Evolutionary conservation across 2,329 filamentous ascomycete species (phyloP).

Genomic region (Colletotrichum sp.): DNA sequence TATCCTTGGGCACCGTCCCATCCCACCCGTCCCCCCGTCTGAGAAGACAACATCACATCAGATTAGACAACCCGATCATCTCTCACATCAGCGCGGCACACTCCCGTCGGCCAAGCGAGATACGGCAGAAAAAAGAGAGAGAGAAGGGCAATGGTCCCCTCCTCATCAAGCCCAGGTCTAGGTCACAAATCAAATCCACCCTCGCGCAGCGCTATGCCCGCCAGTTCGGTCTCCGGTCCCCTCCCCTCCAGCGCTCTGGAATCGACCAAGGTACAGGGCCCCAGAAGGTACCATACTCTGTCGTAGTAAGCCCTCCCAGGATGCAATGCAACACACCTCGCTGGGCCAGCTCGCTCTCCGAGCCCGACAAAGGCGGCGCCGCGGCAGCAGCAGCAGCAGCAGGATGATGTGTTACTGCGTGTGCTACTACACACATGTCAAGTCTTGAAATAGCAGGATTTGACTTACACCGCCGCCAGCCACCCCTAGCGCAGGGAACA

Average conservation of each 20-base stretch:
- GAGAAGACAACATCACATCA: neutral
- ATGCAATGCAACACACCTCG: conserved; percentile 16
- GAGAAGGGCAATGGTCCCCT: neutral
- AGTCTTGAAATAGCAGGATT: neutral
- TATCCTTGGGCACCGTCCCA: neutral
- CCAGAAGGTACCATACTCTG: neutral
- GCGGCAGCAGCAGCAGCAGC: neutral
- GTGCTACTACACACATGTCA: neutral
- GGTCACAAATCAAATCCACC: neutral
- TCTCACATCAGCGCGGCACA: conserved; percentile 1
- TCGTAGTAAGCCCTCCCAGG: neutral
- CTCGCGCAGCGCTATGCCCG: neutral
- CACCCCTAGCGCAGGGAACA: neutral
- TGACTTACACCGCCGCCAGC: neutral
- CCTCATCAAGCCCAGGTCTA: neutral
- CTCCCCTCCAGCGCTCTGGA: neutral
- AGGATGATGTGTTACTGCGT: neutral
- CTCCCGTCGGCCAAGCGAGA: conserved; percentile 14
- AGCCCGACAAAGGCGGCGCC: neutral
- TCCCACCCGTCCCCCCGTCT: neutral
- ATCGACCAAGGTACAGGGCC: neutral
- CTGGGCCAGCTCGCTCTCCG: neutral
- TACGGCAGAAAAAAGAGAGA: neutral
- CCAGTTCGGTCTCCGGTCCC: conserved; percentile 4
- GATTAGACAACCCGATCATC: neutral